Evolutionary conservation across 257 asterid species (phyloP).

Genomic region (Solanum boliviense): DNA sequence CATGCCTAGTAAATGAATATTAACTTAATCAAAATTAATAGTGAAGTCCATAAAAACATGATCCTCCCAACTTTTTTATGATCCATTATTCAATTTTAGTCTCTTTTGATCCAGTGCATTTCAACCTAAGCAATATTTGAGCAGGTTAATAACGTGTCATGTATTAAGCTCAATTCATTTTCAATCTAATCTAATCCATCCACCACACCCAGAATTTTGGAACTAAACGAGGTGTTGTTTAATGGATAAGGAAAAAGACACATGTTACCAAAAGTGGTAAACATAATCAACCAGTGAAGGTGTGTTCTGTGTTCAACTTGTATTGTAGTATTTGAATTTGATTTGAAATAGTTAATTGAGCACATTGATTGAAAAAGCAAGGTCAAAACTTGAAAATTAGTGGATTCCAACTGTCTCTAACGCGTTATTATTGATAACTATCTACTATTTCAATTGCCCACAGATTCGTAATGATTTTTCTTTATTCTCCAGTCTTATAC

Average conservation of each 20-base stretch:
- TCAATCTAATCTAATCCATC: background rate
- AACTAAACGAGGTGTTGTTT: background rate
- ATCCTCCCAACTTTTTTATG: background rate
- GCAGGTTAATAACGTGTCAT: background rate
- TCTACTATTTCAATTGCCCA: background rate
- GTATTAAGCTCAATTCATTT: background rate
- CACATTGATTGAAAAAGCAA: background rate
- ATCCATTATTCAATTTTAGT: background rate
- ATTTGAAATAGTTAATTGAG: background rate
- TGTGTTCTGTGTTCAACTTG: background rate
- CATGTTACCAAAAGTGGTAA: background rate
- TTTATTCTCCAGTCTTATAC: background rate
- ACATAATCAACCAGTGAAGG: background rate
- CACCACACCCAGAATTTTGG: background rate
- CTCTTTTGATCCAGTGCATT: background rate
- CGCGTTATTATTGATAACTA: background rate
- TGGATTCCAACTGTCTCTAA: background rate
- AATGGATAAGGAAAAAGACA: background rate
- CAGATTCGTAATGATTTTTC: background rate
- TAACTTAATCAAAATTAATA: background rate
- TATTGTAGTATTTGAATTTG: background rate
- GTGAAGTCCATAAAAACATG: background rate
- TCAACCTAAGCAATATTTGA: background rate
- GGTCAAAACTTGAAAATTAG: background rate
- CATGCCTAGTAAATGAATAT: background rate